Evolutionary conservation across 1,139 yeast species (phyloP).

Genomic region (Taphrina pruni): DNA sequence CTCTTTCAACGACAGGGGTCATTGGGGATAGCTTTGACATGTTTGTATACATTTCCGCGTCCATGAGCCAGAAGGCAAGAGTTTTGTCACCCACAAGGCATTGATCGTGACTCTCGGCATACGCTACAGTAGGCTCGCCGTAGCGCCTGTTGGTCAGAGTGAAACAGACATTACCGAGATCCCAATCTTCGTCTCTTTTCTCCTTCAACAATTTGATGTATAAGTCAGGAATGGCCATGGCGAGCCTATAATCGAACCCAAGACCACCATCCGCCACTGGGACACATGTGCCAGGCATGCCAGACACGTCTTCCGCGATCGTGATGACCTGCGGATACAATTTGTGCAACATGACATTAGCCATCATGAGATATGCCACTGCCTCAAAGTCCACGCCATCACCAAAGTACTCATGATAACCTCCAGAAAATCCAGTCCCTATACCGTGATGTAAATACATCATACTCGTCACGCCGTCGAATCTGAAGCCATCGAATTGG

Average conservation of each 20-base stretch:
- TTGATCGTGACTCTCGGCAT: conserved; percentile 96
- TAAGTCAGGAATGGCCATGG: conserved; percentile 99
- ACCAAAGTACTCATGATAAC: conserved; percentile 87
- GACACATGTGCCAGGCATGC: conserved; percentile 92
- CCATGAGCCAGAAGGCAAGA: conserved; percentile 97
- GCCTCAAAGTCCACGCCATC: conserved; percentile 87
- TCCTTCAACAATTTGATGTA: conserved; percentile 95
- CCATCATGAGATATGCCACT: conserved; percentile 81
- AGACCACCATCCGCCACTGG: conserved; percentile 79
- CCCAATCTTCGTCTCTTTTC: conserved; percentile 87
- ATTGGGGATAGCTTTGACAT: conserved; percentile 79
- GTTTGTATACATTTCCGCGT: conserved; percentile 92
- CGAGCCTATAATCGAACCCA: conserved; percentile 89
- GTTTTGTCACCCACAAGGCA: conserved; percentile 97
- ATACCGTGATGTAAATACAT: conserved; percentile 90
- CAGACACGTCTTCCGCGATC: conserved; percentile 96
- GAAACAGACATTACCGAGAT: conserved; percentile 75
- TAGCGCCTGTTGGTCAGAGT: conserved; percentile 88
- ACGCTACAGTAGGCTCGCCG: conserved; percentile 86
- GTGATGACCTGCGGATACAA: conserved; percentile 67
- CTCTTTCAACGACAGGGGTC: conserved; percentile 83
- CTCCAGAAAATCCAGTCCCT: conserved; percentile 87
- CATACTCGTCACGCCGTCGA: conserved; percentile 97
- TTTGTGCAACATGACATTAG: conserved; percentile 73
- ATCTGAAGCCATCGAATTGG: conserved; percentile 91